These are phyloP conservation scores for Grosmannia serpens DNA, from an alignment of 2,329 filamentous ascomycete species.

Conservation along the genomic window DNA sequence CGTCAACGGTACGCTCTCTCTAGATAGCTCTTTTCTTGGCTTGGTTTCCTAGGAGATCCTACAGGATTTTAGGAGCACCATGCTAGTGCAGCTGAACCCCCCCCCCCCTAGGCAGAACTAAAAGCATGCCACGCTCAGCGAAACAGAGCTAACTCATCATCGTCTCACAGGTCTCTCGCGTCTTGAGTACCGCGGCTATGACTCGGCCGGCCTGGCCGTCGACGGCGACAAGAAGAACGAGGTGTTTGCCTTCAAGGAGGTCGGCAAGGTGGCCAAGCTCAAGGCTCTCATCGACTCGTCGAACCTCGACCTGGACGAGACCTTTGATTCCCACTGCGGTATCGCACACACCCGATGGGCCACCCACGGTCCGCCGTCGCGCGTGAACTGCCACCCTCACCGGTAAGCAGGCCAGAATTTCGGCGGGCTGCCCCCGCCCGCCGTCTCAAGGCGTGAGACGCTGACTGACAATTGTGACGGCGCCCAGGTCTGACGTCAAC, in stretches of 20 bases:
- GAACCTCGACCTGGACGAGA: conserved; percentile 76
- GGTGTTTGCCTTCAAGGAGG: conserved; percentile 95
- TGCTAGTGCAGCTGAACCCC: neutral
- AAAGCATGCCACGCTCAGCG: neutral
- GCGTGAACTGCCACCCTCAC: conserved; percentile 96
- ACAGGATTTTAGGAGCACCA: neutral
- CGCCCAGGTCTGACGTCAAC: conserved; percentile 70
- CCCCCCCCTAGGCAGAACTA: neutral
- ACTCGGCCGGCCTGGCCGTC: conserved; percentile 89
- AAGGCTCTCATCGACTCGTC: conserved; percentile 81
- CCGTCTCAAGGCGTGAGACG: no score
- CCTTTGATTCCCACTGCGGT: conserved; percentile 95
- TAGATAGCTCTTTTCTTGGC: neutral
- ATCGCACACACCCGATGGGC: conserved; percentile 99
- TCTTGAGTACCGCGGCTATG: conserved; percentile 97
- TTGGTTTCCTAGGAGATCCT: neutral
- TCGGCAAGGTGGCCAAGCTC: conserved; percentile 96
- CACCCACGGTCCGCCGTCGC: conserved; percentile 89
- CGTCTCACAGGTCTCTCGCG: conserved; percentile 63
- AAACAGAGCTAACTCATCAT: conserved; percentile 16
- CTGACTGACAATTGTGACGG: neutral
- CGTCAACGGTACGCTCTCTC: conserved; percentile 64
- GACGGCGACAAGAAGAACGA: conserved; percentile 99
- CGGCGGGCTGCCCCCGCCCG: neutral
- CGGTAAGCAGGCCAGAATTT: conserved; percentile 45